Evolutionary conservation across 306 rosid genomes (phyloP).

Genomic region (Dryas octopetala): DNA sequence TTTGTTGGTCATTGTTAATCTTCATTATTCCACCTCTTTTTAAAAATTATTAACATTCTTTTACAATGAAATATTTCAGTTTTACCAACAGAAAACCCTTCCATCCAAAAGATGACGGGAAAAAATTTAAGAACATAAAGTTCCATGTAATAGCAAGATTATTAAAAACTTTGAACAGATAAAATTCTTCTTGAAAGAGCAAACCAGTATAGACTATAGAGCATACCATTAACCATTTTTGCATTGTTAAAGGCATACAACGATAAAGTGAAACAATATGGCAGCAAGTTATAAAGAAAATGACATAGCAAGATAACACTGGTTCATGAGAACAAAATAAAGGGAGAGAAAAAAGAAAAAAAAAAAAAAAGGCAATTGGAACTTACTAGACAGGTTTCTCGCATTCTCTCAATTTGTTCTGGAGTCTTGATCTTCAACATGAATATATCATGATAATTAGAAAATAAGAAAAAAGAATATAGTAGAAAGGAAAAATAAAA

Average conservation of each 20-base stretch:
- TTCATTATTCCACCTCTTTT: background rate
- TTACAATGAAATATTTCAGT: too few species aligned
- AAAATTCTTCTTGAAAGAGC: background rate
- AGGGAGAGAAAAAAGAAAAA: background rate
- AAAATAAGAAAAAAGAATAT: background rate
- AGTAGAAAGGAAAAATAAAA: slow-evolving; percentile 6
- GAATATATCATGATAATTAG: slow-evolving; percentile 3
- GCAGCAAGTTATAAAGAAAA: background rate
- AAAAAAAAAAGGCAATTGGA: background rate
- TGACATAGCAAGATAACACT: background rate
- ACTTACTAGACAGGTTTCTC: slow-evolving; percentile 76
- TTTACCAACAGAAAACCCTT: too few species aligned
- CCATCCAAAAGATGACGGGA: too few species aligned
- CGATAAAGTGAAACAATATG: background rate
- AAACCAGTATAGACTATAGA: background rate
- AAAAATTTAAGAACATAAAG: background rate
- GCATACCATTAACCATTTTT: background rate
- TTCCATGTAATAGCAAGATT: background rate
- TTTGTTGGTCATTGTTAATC: too few species aligned
- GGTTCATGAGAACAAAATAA: background rate
- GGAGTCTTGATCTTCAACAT: slow-evolving; percentile 69
- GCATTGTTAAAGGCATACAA: background rate
- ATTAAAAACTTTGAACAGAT: background rate
- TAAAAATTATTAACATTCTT: too few species aligned
- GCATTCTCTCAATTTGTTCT: slow-evolving; percentile 75